Conservation (phyloP, 1,139 yeast genomes). For the Yamadazyma siamensis region DNA sequence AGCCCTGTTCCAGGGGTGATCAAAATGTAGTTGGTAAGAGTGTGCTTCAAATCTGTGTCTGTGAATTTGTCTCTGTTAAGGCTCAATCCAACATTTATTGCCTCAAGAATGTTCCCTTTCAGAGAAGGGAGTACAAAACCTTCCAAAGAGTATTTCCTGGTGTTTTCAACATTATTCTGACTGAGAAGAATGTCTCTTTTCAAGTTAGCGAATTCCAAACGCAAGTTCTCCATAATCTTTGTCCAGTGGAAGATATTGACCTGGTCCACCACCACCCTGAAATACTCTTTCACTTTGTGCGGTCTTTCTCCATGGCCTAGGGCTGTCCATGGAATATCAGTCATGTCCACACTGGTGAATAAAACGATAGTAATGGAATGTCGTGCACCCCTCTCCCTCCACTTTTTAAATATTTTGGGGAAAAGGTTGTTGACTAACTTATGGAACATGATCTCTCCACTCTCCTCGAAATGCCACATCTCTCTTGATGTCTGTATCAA, state of each 20-base stretch:
- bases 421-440: slow-evolving; percentile 86
- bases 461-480: slow-evolving; percentile 98
- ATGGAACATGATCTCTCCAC: slow-evolving; percentile 91
- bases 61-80: slow-evolving; percentile 76
- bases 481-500: slow-evolving; percentile 87
- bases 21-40: slow-evolving; percentile 79
- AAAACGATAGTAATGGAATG: slow-evolving; percentile 89
- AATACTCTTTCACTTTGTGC: slow-evolving; percentile 69
- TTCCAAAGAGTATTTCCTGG: slow-evolving; percentile 29
- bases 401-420: slow-evolving; percentile 83
- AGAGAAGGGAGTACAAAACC: slow-evolving; percentile 78
- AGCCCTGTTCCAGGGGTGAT: slow-evolving; percentile 93
- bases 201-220: slow-evolving; percentile 83
- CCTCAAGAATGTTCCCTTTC: slow-evolving; percentile 85
- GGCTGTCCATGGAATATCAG: slow-evolving; percentile 52
- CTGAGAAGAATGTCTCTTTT: slow-evolving; percentile 65
- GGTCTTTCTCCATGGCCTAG: slow-evolving; percentile 73
- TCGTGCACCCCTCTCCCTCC: slow-evolving; percentile 85
- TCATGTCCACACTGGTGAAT: slow-evolving; percentile 75
- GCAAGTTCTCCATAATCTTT: slow-evolving; percentile 80
- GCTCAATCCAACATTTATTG: slow-evolving; percentile 79
- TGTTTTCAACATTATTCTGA: slow-evolving; percentile 13
- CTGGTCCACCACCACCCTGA: slow-evolving; percentile 93
- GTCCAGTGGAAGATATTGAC: slow-evolving; percentile 87
- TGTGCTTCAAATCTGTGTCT: slow-evolving; percentile 83